Evolutionary conservation across 768 basidiomycete species (phyloP).

Genomic region (Russula emetica): DNA sequence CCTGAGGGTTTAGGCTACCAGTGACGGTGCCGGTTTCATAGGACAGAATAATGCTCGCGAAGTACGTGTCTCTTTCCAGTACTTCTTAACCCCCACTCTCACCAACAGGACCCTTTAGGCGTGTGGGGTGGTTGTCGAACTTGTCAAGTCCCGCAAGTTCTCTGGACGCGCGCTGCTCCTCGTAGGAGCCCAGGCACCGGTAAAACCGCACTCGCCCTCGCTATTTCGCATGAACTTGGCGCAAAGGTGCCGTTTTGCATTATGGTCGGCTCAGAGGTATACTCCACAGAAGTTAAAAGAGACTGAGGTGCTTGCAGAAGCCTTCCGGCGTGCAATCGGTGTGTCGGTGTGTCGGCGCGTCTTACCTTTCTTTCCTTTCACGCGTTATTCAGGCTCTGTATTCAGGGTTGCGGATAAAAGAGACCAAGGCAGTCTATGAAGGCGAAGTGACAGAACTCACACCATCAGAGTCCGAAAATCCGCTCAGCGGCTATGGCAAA

Average conservation of each 20-base stretch:
- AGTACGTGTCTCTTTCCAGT: constrained; percentile 41
- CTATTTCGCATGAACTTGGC: constrained; percentile 91
- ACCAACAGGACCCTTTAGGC: constrained; percentile 47
- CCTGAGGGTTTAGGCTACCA: constrained; percentile 73
- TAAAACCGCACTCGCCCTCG: constrained; percentile 96
- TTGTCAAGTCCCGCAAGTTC: constrained; percentile 88
- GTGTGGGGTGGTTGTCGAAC: constrained; percentile 85
- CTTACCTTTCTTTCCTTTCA: background rate
- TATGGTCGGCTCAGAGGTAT: constrained; percentile 98
- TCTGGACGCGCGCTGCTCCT: constrained; percentile 89
- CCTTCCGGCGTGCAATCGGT: constrained; percentile 95
- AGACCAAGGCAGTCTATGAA: constrained; percentile 98
- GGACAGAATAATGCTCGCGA: constrained; percentile 89
- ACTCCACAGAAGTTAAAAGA: constrained; percentile 97
- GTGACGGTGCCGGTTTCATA: constrained; percentile 80
- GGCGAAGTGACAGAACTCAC: constrained; percentile 98
- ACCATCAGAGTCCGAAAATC: constrained; percentile 95
- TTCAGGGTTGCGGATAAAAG: constrained; percentile 92
- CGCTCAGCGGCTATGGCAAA: constrained; percentile 95
- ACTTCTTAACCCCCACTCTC: background rate
- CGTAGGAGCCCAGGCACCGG: constrained; percentile 94
- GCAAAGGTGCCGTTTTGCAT: constrained; percentile 96
- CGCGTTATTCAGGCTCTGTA: constrained; percentile 10
- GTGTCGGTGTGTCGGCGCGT: constrained; percentile 38
- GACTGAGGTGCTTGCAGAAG: constrained; percentile 94